These are phyloP conservation scores for Hordeum pubiflorum DNA, from an alignment of 202 grass and related monocot species.

Conservation along the genomic window DNA sequence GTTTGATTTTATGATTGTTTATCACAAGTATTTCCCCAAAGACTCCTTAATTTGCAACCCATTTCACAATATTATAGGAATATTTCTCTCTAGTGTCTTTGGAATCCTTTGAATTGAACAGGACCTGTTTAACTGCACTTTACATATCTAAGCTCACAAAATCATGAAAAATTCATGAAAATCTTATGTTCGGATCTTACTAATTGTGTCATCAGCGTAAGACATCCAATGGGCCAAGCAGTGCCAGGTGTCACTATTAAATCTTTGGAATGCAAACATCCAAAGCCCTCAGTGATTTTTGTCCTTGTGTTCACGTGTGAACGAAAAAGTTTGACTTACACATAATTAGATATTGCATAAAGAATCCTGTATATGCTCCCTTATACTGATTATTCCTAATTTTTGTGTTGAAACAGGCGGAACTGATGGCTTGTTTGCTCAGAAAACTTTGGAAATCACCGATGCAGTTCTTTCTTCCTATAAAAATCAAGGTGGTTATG, in stretches of 20 bases:
- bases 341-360: neutral
- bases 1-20: neutral
- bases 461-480: conserved; percentile 54
- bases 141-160: neutral
- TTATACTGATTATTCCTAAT: neutral
- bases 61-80: neutral
- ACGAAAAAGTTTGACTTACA: neutral
- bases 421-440: conserved; percentile 70
- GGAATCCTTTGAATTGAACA: neutral
- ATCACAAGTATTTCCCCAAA: neutral
- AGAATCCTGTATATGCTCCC: neutral
- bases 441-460: conserved; percentile 64
- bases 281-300: neutral
- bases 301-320: neutral
- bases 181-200: neutral
- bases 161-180: neutral
- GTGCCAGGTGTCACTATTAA: neutral
- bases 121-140: neutral
- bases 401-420: conserved; percentile 45
- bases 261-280: neutral
- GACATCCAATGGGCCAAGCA: neutral
- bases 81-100: neutral
- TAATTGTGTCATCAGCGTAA: neutral
- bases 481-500: conserved; percentile 89
- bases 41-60: neutral